Evolutionary conservation across 176 grass and related monocot species (phyloP).

Genomic region (Musa troglodytarum): DNA sequence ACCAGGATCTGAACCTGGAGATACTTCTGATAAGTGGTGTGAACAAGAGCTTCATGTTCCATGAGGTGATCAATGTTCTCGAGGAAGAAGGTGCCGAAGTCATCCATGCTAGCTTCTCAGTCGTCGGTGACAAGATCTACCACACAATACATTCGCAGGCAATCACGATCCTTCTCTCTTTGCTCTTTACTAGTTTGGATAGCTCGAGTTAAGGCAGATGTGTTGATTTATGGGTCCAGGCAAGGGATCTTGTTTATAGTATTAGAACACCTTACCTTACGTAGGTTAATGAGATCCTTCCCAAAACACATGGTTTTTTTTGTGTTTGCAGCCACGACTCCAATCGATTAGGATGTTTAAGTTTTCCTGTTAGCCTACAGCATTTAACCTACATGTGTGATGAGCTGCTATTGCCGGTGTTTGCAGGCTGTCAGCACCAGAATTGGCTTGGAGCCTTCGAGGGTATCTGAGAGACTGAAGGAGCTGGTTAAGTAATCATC

Average conservation of each 20-base stretch:
- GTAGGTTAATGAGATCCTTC: no score
- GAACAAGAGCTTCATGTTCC: constrained; percentile 35
- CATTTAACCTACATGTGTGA: not conserved
- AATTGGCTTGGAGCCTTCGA: constrained; percentile 42
- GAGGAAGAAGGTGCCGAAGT: constrained; percentile 80
- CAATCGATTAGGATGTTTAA: no score
- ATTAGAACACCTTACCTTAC: no score
- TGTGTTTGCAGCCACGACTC: not conserved
- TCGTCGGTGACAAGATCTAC: constrained; percentile 57
- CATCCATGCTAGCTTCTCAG: constrained; percentile 62
- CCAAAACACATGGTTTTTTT: no score
- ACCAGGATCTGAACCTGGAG: constrained; percentile 43
- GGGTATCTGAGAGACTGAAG: constrained; percentile 36
- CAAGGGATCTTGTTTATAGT: no score
- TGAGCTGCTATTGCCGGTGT: not conserved
- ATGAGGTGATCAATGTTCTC: constrained; percentile 65
- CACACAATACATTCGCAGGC: constrained; percentile 74
- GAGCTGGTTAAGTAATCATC: constrained; percentile 7
- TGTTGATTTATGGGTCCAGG: no score
- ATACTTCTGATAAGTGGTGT: constrained; percentile 45
- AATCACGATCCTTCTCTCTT: not conserved
- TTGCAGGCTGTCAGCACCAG: constrained; percentile 34
- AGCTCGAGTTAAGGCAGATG: no score
- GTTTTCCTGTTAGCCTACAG: not conserved
- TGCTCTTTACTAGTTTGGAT: no score